Evolutionary conservation across 768 basidiomycete genomes (phyloP).

Genomic region (Sutorius australiensis): DNA sequence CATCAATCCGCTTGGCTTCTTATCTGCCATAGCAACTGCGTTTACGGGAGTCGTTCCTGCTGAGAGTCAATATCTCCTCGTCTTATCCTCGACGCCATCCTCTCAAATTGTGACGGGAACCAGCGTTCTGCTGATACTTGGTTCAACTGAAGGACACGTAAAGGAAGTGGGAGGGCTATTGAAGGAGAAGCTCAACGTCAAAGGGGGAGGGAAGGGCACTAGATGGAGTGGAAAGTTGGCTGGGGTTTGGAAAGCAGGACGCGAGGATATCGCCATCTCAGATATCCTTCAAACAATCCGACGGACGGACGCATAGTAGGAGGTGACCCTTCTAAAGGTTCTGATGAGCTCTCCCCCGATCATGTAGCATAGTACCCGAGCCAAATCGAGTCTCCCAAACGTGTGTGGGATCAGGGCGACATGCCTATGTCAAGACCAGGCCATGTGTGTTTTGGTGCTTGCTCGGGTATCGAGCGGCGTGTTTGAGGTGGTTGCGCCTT

Average conservation of each 20-base stretch:
- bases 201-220: slow-evolving; percentile 74
- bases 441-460: too few species aligned
- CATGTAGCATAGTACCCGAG: not conserved
- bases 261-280: slow-evolving; percentile 18
- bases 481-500: not conserved
- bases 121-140: slow-evolving; percentile 56
- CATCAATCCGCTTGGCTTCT: slow-evolving; percentile 52
- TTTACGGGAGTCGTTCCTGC: slow-evolving; percentile 30
- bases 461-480: not conserved
- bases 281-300: slow-evolving; percentile 15
- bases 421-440: not conserved
- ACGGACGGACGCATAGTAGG: slow-evolving; percentile 6
- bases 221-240: slow-evolving; percentile 74
- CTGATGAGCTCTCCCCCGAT: not conserved
- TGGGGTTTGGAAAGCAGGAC: slow-evolving; percentile 37
- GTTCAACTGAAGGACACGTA: slow-evolving; percentile 56
- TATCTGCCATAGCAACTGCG: slow-evolving; percentile 53
- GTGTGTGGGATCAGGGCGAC: not conserved
- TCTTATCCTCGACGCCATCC: slow-evolving; percentile 64
- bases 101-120: slow-evolving; percentile 46
- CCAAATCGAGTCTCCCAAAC: not conserved
- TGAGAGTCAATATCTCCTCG: slow-evolving; percentile 39
- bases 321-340: too few species aligned
- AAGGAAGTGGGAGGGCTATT: slow-evolving; percentile 56
- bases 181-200: slow-evolving; percentile 56